phyloP scores from a whole-genome alignment of 2,329 filamentous ascomycete genomes.

The Sclerotinia subarctica region DNA sequence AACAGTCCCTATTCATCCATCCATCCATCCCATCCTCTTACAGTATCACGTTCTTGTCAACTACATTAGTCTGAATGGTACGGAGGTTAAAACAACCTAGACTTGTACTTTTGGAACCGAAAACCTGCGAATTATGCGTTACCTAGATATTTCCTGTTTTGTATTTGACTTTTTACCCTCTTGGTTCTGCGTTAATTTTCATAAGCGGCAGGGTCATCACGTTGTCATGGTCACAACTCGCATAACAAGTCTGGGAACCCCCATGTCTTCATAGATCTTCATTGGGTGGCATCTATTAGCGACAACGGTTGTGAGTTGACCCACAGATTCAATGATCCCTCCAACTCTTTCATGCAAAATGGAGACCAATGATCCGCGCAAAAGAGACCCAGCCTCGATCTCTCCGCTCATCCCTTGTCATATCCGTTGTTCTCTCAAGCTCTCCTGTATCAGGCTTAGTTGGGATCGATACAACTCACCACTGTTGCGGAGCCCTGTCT shows the following conservation, averaged over 20 bases:
- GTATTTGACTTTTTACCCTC: slow-evolving; percentile 9
- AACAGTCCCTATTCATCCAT: neutral
- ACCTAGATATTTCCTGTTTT: neutral
- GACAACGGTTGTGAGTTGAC: slow-evolving; percentile 22
- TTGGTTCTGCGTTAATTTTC: slow-evolving; percentile 7
- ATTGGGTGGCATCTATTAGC: slow-evolving; percentile 20
- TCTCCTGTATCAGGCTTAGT: slow-evolving; percentile 32
- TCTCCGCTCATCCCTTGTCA: slow-evolving; percentile 33
- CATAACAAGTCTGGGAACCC: slow-evolving; percentile 12
- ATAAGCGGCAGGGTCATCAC: slow-evolving; percentile 19
- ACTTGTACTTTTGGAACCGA: neutral
- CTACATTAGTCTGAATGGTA: neutral
- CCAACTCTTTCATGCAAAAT: slow-evolving; percentile 23
- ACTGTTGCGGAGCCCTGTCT: slow-evolving; percentile 28
- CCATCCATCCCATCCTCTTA: neutral
- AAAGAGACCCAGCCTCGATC: slow-evolving; percentile 34
- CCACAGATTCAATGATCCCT: slow-evolving; percentile 28
- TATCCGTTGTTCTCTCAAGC: slow-evolving; percentile 23
- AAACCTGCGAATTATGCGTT: neutral
- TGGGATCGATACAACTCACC: slow-evolving; percentile 36
- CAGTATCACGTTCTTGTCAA: slow-evolving; percentile 3
- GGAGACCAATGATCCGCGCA: slow-evolving; percentile 32
- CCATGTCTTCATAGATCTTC: slow-evolving; percentile 14
- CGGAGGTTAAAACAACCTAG: slow-evolving; percentile 10
- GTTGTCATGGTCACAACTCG: slow-evolving; percentile 19